Percentiles rank a stretch among this genome's conserved stretches.
phyloP scores from a whole-genome alignment of 129 eudicot species.

The Silybum marianum region DNA sequence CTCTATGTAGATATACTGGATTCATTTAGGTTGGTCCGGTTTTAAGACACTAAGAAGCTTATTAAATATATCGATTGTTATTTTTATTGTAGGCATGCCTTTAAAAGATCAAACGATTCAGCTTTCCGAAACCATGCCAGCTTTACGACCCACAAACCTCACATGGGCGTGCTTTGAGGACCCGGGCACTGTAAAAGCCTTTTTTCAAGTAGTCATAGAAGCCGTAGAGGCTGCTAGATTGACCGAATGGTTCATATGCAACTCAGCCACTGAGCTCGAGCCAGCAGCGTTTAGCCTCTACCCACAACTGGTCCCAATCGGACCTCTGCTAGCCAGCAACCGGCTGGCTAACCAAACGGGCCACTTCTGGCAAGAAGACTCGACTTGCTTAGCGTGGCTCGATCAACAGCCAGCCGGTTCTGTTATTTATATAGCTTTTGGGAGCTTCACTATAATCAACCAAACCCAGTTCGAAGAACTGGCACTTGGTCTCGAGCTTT shows the following conservation, averaged over 20 bases:
- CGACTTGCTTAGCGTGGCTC: slow-evolving; percentile 59
- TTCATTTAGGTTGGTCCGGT: background rate
- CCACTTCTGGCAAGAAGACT: slow-evolving; percentile 60
- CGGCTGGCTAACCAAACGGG: slow-evolving; percentile 44
- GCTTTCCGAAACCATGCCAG: slow-evolving; percentile 52
- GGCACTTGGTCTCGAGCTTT: slow-evolving; percentile 63
- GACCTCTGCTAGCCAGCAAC: slow-evolving; percentile 56
- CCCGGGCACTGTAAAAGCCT: background rate
- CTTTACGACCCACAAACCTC: slow-evolving; percentile 34
- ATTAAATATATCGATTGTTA: background rate
- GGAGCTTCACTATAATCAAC: slow-evolving; percentile 56
- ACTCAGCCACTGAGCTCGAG: slow-evolving; percentile 49
- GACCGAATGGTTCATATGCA: slow-evolving; percentile 49
- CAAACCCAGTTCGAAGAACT: slow-evolving; percentile 50
- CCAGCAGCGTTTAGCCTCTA: slow-evolving; percentile 30
- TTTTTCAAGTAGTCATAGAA: slow-evolving; percentile 3
- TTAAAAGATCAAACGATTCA: slow-evolving; percentile 34
- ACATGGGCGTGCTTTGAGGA: slow-evolving; percentile 43
- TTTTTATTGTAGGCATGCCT: slow-evolving; percentile 38
- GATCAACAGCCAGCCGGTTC: slow-evolving; percentile 45
- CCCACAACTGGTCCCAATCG: slow-evolving; percentile 42
- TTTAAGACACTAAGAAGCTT: background rate
- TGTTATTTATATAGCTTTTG: slow-evolving; percentile 61
- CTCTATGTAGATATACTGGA: background rate
- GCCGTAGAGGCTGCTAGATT: slow-evolving; percentile 4